Evolutionary conservation across 768 basidiomycete species (phyloP).

Genomic region (Amanita brunnescens): DNA sequence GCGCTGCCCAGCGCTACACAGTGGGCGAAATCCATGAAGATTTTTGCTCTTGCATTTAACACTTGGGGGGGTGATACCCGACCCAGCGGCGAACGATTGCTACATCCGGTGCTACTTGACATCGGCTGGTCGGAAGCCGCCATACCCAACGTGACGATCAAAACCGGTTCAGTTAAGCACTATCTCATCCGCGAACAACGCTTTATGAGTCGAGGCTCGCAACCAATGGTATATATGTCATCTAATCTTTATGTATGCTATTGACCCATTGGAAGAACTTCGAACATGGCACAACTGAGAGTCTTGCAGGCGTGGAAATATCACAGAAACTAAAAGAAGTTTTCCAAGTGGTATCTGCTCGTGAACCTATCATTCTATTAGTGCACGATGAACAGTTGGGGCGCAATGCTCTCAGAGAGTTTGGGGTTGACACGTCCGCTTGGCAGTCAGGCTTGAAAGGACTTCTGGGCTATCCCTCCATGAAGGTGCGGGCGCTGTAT

Average conservation of each 20-base stretch:
- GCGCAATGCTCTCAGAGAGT: conserved; percentile 26
- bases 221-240: conserved; percentile 4
- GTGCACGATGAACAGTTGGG: conserved; percentile 35
- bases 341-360: conserved; percentile 9
- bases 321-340: conserved; percentile 11
- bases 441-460: conserved; percentile 35
- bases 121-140: conserved; percentile 29
- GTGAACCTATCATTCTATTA: conserved; percentile 34
- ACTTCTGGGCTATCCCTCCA: conserved; percentile 16
- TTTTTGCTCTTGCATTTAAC: conserved; percentile 22
- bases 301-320: conserved; percentile 12
- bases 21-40: conserved; percentile 15
- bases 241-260: background rate
- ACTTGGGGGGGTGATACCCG: conserved; percentile 17
- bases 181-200: conserved; percentile 14
- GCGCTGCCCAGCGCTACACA: conserved; percentile 12
- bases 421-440: conserved; percentile 30
- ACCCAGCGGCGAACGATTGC: conserved; percentile 11
- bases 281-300: conserved; percentile 18
- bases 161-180: conserved; percentile 16
- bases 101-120: conserved; percentile 20
- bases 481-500: conserved; percentile 6
- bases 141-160: conserved; percentile 13
- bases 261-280: conserved; percentile 17
- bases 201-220: conserved; percentile 11